A percentile compares a stretch with the other conserved stretches of the same genome.
These are phyloP conservation scores for Gaeumannomyces sp. DNA, from an alignment of 2,329 filamentous ascomycete species.

Conservation along the genomic window DNA sequence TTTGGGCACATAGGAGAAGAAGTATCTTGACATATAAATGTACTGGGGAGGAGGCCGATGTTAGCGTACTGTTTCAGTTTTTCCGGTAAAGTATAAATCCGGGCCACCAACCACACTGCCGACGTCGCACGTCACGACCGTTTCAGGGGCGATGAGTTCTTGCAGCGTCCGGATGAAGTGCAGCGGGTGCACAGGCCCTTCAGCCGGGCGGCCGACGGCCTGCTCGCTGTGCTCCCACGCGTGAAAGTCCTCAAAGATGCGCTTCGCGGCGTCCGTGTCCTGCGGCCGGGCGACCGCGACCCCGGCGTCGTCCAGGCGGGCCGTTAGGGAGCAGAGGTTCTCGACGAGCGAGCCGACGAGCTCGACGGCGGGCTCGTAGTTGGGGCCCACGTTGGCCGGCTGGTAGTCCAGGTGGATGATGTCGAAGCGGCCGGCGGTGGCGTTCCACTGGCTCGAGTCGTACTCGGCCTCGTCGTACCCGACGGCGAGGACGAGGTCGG, in stretches of 20 bases:
- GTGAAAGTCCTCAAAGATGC: slow-evolving; percentile 29
- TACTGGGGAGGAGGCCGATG: slow-evolving; percentile 20
- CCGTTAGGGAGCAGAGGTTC: slow-evolving; percentile 31
- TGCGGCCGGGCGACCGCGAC: slow-evolving; percentile 26
- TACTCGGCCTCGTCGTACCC: slow-evolving; percentile 44
- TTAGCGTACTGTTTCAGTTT: no score
- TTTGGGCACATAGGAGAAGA: slow-evolving; percentile 36
- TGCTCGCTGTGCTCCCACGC: slow-evolving; percentile 25
- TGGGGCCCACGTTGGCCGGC: slow-evolving; percentile 31
- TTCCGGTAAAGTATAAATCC: no score
- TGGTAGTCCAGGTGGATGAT: slow-evolving; percentile 39
- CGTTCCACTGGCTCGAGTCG: slow-evolving; percentile 38
- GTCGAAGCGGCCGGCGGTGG: slow-evolving; percentile 24
- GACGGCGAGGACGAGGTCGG: slow-evolving; percentile 37
- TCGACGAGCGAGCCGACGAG: slow-evolving; percentile 35
- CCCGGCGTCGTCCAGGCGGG: slow-evolving; percentile 19
- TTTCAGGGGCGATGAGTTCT: slow-evolving; percentile 30
- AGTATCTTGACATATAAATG: slow-evolving; percentile 41
- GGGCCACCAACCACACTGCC: slow-evolving; percentile 28
- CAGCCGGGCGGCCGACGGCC: slow-evolving; percentile 12
- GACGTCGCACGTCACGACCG: slow-evolving; percentile 38
- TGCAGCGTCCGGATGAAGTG: slow-evolving; percentile 39
- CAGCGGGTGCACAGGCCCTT: slow-evolving; percentile 35
- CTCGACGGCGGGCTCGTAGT: slow-evolving; percentile 35
- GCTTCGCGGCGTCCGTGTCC: slow-evolving; percentile 27